These are phyloP conservation scores for Sclerotinia nivalis DNA, from an alignment of 2,329 filamentous ascomycete species.

Conservation along the genomic window DNA sequence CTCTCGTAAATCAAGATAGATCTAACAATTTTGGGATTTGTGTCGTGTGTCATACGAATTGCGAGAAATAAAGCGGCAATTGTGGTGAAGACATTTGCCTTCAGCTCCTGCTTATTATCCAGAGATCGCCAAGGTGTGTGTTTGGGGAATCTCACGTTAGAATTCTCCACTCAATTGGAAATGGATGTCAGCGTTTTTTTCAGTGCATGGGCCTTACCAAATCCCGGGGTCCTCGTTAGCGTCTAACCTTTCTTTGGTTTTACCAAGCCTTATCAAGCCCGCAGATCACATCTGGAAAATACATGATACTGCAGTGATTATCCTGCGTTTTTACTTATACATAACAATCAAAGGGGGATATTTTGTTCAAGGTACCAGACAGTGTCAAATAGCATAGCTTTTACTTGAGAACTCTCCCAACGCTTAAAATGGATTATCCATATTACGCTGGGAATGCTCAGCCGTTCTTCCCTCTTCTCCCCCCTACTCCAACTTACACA, in stretches of 20 bases:
- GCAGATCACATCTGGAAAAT: not conserved
- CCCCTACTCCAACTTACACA: conserved; percentile 44
- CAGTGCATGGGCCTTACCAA: not conserved
- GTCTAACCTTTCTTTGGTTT: not conserved
- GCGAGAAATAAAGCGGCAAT: not conserved
- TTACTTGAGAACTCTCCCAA: not conserved
- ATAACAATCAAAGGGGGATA: not conserved
- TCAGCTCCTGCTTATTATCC: not conserved
- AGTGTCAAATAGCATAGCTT: not conserved
- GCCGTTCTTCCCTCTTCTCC: conserved; percentile 51
- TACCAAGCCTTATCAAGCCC: not conserved
- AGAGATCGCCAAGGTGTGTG: not conserved
- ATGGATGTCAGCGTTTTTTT: not conserved
- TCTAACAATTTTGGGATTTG: not conserved
- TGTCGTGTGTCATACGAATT: not conserved
- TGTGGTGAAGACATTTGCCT: not conserved
- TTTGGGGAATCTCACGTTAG: not conserved
- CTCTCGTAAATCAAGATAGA: not conserved
- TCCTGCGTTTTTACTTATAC: not conserved
- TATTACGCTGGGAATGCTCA: conserved; percentile 50
- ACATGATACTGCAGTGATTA: not conserved
- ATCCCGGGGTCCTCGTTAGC: conserved; percentile 1
- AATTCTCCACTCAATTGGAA: not conserved
- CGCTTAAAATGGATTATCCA: conserved; percentile 54
- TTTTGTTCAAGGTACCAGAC: not conserved